Conservation (phyloP, 1,284 basidiomycete genomes). For the Rhodotorula sp. region DNA sequence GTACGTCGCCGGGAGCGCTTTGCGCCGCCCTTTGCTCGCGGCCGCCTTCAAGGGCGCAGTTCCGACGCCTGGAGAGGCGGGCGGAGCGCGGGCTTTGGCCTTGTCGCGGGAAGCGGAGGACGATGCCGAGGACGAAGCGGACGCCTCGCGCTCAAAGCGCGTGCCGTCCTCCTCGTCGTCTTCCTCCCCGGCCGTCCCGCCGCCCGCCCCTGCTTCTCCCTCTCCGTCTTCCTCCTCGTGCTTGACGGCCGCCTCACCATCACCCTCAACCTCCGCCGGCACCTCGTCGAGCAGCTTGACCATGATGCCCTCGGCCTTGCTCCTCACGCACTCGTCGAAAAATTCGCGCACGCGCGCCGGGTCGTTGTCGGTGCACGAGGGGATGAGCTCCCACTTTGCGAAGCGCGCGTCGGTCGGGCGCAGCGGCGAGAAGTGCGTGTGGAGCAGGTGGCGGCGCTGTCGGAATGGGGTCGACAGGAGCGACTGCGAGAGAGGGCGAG, state of each 20-base stretch:
- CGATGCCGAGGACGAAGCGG: background rate
- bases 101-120: background rate
- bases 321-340: constrained; percentile 73
- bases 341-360: constrained; percentile 70
- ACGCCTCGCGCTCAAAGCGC: background rate
- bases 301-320: constrained; percentile 89
- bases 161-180: background rate
- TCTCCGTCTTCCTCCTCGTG: constrained; percentile 12
- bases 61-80: no score
- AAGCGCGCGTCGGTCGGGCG: constrained; percentile 47
- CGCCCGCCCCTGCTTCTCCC: background rate
- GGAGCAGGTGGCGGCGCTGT: constrained; percentile 67
- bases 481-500: constrained; percentile 55
- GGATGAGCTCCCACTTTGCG: constrained; percentile 45
- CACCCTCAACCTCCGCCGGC: constrained; percentile 37
- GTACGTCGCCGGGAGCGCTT: constrained; percentile 80
- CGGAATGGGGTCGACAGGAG: constrained; percentile 73
- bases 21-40: constrained; percentile 51
- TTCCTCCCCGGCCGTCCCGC: constrained; percentile 43
- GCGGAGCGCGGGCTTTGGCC: no score
- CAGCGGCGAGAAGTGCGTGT: constrained; percentile 61
- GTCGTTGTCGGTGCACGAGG: constrained; percentile 45
- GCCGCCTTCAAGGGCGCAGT: background rate
- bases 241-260: constrained; percentile 40
- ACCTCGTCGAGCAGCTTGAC: constrained; percentile 61